Evolutionary conservation across 1,284 basidiomycete genomes (phyloP).

Genomic region (Malassezia sp.): DNA sequence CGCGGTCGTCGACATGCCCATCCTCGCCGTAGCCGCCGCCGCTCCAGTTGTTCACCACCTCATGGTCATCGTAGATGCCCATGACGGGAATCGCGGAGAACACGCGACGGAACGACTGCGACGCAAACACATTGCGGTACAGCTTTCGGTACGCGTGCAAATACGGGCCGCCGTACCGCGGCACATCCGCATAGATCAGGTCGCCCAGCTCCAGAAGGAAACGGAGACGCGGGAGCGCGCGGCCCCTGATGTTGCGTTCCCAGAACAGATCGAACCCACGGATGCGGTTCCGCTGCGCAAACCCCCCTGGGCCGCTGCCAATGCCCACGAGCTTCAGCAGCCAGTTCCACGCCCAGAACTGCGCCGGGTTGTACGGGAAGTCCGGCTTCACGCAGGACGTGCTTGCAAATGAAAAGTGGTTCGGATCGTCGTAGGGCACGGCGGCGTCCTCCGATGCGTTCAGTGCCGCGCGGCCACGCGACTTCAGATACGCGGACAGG

Average conservation of each 20-base stretch:
- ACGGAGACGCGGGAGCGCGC: slow-evolving; percentile 38
- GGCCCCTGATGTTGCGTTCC: slow-evolving; percentile 19
- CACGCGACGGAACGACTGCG: slow-evolving; percentile 35
- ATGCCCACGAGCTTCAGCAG: slow-evolving; percentile 26
- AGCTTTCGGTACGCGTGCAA: slow-evolving; percentile 34
- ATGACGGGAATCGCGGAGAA: slow-evolving; percentile 39
- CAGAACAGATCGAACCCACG: slow-evolving; percentile 61
- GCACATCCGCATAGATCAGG: slow-evolving; percentile 67
- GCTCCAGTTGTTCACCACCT: slow-evolving; percentile 43
- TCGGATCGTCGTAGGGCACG: slow-evolving; percentile 37
- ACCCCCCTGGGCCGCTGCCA: slow-evolving; percentile 29
- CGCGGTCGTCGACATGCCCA: neutral
- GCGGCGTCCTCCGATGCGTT: neutral
- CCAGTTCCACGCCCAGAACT: slow-evolving; percentile 44
- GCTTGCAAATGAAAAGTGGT: slow-evolving; percentile 41
- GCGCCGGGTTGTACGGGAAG: slow-evolving; percentile 42
- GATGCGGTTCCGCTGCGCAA: slow-evolving; percentile 50
- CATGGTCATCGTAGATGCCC: slow-evolving; percentile 44
- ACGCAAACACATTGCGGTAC: slow-evolving; percentile 44
- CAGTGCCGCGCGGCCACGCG: slow-evolving; percentile 8
- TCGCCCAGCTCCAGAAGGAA: slow-evolving; percentile 48
- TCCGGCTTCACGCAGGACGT: slow-evolving; percentile 45
- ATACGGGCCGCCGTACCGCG: slow-evolving; percentile 45
- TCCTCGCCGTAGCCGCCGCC: slow-evolving; percentile 17
- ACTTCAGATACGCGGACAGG: slow-evolving; percentile 27